A percentile compares a stretch with the other conserved stretches of the same genome.
Conservation (phyloP, 371 early-diverging fungal genomes). For the Parasitella parasitica region DNA sequence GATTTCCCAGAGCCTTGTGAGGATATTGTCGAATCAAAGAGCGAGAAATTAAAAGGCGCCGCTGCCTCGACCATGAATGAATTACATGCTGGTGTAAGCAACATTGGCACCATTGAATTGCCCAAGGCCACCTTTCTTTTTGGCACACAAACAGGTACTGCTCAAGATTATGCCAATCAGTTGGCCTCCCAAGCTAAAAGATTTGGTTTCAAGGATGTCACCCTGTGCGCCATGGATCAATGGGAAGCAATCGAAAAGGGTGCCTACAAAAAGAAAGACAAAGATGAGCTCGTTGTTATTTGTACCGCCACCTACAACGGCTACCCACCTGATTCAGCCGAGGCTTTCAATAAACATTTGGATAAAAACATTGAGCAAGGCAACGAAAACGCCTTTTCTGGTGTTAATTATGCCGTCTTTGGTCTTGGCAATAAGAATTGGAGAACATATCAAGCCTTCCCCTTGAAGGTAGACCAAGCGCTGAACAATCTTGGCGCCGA, state of each 20-base stretch:
- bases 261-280: slow-evolving; percentile 7
- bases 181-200: slow-evolving; percentile 36
- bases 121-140: slow-evolving; percentile 49
- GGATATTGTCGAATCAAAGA: not conserved
- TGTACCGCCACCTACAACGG: slow-evolving; percentile 60
- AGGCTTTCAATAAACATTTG: slow-evolving; percentile 51
- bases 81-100: not conserved
- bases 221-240: slow-evolving; percentile 37
- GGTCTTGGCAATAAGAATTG: slow-evolving; percentile 62
- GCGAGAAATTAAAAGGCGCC: not conserved
- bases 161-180: slow-evolving; percentile 51
- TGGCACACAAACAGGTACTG: slow-evolving; percentile 57
- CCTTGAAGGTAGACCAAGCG: slow-evolving; percentile 31
- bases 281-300: slow-evolving; percentile 38
- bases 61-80: not conserved
- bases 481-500: slow-evolving; percentile 49
- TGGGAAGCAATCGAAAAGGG: slow-evolving; percentile 36
- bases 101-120: not conserved
- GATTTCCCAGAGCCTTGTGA: slow-evolving; percentile 25
- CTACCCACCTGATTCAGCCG: slow-evolving; percentile 60
- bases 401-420: slow-evolving; percentile 52
- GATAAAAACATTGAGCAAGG: slow-evolving; percentile 19
- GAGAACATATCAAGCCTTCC: slow-evolving; percentile 59
- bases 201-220: slow-evolving; percentile 46
- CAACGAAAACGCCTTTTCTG: slow-evolving; percentile 29